Base-by-base conservation (phyloP, 192 early-diverging fungal species). In the Ambispora gerdemannii region DNA sequence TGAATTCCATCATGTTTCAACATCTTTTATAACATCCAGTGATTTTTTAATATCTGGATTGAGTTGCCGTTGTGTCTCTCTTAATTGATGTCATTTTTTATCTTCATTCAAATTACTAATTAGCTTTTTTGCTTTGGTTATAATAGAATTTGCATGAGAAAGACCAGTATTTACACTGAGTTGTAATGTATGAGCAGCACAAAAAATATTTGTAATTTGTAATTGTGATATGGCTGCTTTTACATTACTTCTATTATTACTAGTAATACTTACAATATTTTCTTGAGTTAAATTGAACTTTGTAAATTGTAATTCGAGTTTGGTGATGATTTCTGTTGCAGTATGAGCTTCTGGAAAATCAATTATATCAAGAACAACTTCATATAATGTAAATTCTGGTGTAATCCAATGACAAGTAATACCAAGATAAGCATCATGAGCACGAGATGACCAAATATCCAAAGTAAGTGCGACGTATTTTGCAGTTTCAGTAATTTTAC, bases 81-180 rank as follows among this genome's bases (percentile, higher is more conserved):
- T n/a, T n/a, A n/a, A n/a, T n/a, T n/a, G n/a, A n/a, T n/a, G n/a
- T 50, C 50, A 10, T 50, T 50, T 50, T 50, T 50, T 50, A 50
- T 50, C 50, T 20, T 22, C 24, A 50, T 22, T 50, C n/a, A 50
- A 50, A 11, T 20, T 4, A 50, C 24, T 50, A 50, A 50, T 50
- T 50, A 50, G 24, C 24, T 50, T 50, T 50, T 50, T 50, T 11
- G 24, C 50, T 50, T 50, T 50, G 3, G 24, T 3, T 50, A 50
- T 50, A 50, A 50, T 50, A 50, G 17, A 20, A 50, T 11, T 50
- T 4, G 24, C 24, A 50, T n/a, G n/a, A n/a, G n/a, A n/a, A n/a
- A n/a, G n/a, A n/a, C n/a, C n/a, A n/a, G n/a, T n/a, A n/a, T n/a
- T n/a, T n/a, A n/a, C n/a, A n/a, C n/a, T n/a, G n/a, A n/a, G n/a